These are phyloP conservation scores for Ceratobasidium sp. DNA, from an alignment of 1,284 basidiomycete species.

Conservation along the genomic window DNA sequence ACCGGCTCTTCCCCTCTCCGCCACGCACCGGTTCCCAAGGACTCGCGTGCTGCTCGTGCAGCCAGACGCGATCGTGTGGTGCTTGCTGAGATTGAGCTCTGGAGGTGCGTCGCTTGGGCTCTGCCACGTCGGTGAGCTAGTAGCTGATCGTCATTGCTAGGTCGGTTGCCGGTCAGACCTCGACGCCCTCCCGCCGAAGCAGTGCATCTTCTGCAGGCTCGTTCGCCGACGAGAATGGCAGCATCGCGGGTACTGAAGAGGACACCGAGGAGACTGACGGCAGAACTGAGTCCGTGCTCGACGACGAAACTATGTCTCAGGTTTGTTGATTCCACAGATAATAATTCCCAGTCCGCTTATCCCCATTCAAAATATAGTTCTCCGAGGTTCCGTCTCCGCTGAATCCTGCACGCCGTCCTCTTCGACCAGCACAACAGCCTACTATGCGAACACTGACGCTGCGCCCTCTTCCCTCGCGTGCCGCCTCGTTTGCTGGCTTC, in stretches of 20 bases:
- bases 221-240: slow-evolving; percentile 40
- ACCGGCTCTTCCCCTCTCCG: slow-evolving; percentile 17
- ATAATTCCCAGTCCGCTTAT: slow-evolving; percentile 17
- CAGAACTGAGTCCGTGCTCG: slow-evolving; percentile 1
- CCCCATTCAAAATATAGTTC: slow-evolving; percentile 5
- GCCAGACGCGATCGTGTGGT: slow-evolving; percentile 34
- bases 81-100: slow-evolving; percentile 42
- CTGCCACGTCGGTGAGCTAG: not conserved
- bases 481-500: slow-evolving; percentile 31
- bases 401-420: slow-evolving; percentile 20
- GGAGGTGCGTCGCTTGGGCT: slow-evolving; percentile 25
- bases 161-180: slow-evolving; percentile 35
- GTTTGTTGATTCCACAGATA: slow-evolving; percentile 7
- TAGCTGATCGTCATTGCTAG: slow-evolving; percentile 1
- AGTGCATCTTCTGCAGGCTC: slow-evolving; percentile 37
- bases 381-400: not conserved
- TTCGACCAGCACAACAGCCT: slow-evolving; percentile 31
- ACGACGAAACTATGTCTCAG: slow-evolving; percentile 9
- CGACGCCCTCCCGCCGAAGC: slow-evolving; percentile 34
- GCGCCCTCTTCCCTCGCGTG: slow-evolving; percentile 19
- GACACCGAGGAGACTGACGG: slow-evolving; percentile 11
- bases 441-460: slow-evolving; percentile 18
- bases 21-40: slow-evolving; percentile 28
- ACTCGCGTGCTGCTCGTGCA: slow-evolving; percentile 40
- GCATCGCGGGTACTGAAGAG: slow-evolving; percentile 30